Evolutionary conservation across 225 moss, liverwort and hornwort species (phyloP).

Genomic region (Pseudisothecium myosuroides): DNA sequence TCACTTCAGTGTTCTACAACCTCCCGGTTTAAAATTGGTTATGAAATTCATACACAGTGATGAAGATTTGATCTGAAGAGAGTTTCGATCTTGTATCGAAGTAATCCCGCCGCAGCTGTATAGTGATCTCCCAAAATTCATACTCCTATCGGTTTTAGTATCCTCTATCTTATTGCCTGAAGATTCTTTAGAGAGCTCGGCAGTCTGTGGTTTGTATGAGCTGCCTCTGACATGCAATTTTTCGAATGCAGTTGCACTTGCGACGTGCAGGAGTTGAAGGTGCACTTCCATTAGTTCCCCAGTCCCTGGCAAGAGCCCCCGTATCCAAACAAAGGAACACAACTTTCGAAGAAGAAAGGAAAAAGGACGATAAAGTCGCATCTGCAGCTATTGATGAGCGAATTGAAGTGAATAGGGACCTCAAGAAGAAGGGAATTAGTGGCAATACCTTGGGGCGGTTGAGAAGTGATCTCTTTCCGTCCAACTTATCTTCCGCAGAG

Average conservation of each 20-base stretch:
- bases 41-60: neutral
- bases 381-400: constrained; percentile 7
- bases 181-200: neutral
- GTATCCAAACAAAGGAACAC: constrained; percentile 9
- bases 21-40: neutral
- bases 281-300: constrained; percentile 20
- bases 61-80: neutral
- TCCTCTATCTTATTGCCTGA: neutral
- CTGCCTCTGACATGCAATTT: neutral
- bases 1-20: neutral
- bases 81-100: neutral
- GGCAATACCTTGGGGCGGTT: constrained; percentile 16
- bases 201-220: neutral
- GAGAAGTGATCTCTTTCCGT: constrained; percentile 18
- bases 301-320: constrained; percentile 5
- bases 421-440: constrained; percentile 25
- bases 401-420: constrained; percentile 20
- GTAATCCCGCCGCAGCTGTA: neutral
- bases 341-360: constrained; percentile 21
- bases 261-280: constrained; percentile 84
- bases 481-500: constrained; percentile 9
- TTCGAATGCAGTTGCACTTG: constrained; percentile 63
- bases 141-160: neutral
- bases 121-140: neutral
- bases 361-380: neutral